Evolutionary conservation across 768 basidiomycete genomes (phyloP), one percentile per base, ranked within the genome.

Genomic region (Pleurotus djamor): DNA sequence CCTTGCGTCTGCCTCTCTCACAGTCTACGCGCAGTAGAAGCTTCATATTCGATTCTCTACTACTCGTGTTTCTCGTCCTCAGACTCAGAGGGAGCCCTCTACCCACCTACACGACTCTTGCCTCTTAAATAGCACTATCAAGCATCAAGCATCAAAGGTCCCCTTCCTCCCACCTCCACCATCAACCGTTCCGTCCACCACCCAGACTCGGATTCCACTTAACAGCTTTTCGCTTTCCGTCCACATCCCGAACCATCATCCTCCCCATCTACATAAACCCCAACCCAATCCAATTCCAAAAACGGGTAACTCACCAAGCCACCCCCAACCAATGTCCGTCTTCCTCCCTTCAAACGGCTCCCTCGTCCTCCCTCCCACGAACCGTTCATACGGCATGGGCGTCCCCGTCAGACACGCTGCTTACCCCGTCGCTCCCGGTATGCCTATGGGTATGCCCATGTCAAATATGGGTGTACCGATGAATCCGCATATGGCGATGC

Each of bases 261-360:
- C n/a, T n/a, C n/a, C n/a, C n/a, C n/a, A n/a, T n/a, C n/a, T n/a
- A 52, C n/a, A 4, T 52, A 52, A n/a, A 13, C 9, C 36, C 21
- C 8, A 1, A 52, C 7, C 5, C 14, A 34, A 3, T n/a, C 35
- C 6, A 34, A 38, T 33, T 12, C 14, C n/a, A 51, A 16, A 16
- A 37, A 55, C 54, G 54, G 21, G 54, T 32, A 44, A 56, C 54
- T 5, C 41, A 56, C 38, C 41, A 17, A 56, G 28, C 54, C 41
- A n/a, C 21, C 21, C 21, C n/a, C n/a, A n/a, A 28, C 21, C 21
- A 28, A 56, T 56, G 54, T 56, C 54, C 2, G 54, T 56, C 9
- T 56, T 56, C 54, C 10, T 56, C 9, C 54, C 54, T 10, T 56
- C 54, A n/a, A 56, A 56, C 32, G 54, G 54, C 28, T 56, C 54